Evolutionary conservation across 2,329 filamentous ascomycete genomes (phyloP).

Genomic region (Diaporthe sp.): DNA sequence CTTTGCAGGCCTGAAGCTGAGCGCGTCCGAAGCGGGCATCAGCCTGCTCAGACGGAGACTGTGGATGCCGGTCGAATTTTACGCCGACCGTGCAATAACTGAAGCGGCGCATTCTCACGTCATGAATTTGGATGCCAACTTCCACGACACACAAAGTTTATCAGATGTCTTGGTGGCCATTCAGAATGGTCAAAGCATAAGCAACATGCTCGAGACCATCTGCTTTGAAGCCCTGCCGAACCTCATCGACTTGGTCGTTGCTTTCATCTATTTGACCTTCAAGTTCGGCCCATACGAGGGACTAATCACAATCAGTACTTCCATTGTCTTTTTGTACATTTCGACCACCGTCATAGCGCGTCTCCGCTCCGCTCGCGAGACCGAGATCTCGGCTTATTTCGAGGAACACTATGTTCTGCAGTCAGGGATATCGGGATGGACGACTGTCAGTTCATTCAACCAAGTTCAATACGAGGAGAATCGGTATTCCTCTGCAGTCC

Average conservation of each 20-base stretch:
- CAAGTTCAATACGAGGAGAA: constrained; percentile 70
- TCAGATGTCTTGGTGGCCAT: constrained; percentile 72
- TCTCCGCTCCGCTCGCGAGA: constrained; percentile 64
- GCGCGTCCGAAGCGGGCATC: constrained; percentile 68
- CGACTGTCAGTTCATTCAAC: constrained; percentile 72
- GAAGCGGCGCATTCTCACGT: constrained; percentile 71
- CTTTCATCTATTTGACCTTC: constrained; percentile 71
- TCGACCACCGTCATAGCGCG: constrained; percentile 65
- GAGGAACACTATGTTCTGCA: constrained; percentile 69
- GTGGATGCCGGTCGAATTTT: constrained; percentile 71
- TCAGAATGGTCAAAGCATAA: constrained; percentile 66
- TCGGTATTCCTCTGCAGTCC: constrained; percentile 66
- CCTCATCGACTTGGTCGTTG: constrained; percentile 71
- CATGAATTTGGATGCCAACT: constrained; percentile 72
- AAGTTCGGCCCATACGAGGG: constrained; percentile 74
- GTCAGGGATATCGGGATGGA: constrained; percentile 71
- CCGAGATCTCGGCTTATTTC: constrained; percentile 66
- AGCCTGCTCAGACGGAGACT: constrained; percentile 68
- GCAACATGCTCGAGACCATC: constrained; percentile 70
- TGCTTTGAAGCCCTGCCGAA: constrained; percentile 72
- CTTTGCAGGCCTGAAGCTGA: constrained; percentile 66
- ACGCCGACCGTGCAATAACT: constrained; percentile 67
- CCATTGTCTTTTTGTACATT: constrained; percentile 68
- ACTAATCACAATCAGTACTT: constrained; percentile 72
- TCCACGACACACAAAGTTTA: constrained; percentile 72